Evolutionary conservation across 306 rosid species (phyloP), one percentile per base, ranked within the genome.

Genomic region (Vigna unguiculata): DNA sequence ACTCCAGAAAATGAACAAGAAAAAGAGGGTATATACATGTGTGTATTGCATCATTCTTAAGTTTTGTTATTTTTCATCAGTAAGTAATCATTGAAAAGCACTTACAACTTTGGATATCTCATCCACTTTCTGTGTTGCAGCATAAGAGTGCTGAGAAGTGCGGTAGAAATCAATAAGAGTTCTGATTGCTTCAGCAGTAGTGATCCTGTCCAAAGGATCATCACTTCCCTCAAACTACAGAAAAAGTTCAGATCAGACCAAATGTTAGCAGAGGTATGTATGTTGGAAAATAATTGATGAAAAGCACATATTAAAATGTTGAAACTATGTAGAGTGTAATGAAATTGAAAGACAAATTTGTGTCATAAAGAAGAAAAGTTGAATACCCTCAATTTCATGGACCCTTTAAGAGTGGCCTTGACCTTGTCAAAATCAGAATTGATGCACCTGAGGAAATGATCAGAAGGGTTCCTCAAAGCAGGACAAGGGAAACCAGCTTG

Each of bases 401-500:
- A 95, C 69, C 99, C 99, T 76, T 87, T 92, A 24, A 95, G 82
- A 2, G 96, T 92, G 78, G 91, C 88, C 76, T 86, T 91, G 52
- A 95, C 97, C 91, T 95, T 95, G 79, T 95, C 99, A 65, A 95
- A 95, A 65, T 95, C 99, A 36, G 98, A 95, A 74, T 95, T 95
- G 81, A 95, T 77, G 83, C 97, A 92, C 77, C 98, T 82, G 34
- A 95, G 98, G 78, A 92, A 95, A 85, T 95, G 99, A 81, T 95
- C 99, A 32, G 99, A 95, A 3, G 99, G 98, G 82, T 92, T 95
- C 85, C 99, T 95, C 87, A 95, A 69, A 83, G 98, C 91, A 65
- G 99, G 96, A 87, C 99, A 95, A 12, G 99, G 99, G 81, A 95
- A 95, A 22, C 99, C 98, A 71, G 98, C 97, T 84, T 88, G 99